Percentiles rank a stretch among this genome's conserved stretches.
phyloP scores from a whole-genome alignment of 2,329 filamentous ascomycete species.

The Aureobasidium leucospermi region DNA sequence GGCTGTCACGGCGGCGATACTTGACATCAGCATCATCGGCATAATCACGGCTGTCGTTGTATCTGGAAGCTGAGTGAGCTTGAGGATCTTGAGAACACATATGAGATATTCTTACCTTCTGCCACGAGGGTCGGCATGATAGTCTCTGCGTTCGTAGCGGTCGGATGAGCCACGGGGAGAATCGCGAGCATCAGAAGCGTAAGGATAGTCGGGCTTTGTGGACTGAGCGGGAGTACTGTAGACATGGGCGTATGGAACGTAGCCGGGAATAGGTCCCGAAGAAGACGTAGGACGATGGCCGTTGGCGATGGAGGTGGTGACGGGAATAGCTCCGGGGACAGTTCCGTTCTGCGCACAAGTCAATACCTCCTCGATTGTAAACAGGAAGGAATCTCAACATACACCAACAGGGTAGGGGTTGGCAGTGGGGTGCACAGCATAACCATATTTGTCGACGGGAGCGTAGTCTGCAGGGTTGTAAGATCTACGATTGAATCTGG shows the following conservation, averaged over 20 bases:
- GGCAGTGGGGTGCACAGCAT: background rate
- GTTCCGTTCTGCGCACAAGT: background rate
- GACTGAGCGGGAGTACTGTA: conserved; percentile 19
- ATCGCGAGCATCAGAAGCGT: background rate
- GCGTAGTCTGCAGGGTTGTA: conserved; percentile 14
- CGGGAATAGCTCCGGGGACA: background rate
- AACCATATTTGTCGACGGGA: background rate
- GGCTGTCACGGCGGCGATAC: background rate
- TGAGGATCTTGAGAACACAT: no score
- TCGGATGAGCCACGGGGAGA: background rate
- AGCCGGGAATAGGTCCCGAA: conserved; percentile 20
- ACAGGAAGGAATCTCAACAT: background rate
- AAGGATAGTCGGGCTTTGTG: background rate
- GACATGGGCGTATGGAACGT: conserved; percentile 30
- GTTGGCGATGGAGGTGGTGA: background rate
- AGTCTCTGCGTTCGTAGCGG: background rate
- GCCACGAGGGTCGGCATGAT: background rate
- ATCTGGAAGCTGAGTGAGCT: background rate
- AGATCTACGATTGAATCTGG: background rate
- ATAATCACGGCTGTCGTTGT: background rate
- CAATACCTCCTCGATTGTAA: background rate
- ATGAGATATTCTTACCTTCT: background rate
- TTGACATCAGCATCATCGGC: background rate
- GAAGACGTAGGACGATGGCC: background rate
- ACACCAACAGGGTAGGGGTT: background rate